Evolutionary conservation across 2,329 filamentous ascomycete species (phyloP).

Genomic region (Cytospora mali): DNA sequence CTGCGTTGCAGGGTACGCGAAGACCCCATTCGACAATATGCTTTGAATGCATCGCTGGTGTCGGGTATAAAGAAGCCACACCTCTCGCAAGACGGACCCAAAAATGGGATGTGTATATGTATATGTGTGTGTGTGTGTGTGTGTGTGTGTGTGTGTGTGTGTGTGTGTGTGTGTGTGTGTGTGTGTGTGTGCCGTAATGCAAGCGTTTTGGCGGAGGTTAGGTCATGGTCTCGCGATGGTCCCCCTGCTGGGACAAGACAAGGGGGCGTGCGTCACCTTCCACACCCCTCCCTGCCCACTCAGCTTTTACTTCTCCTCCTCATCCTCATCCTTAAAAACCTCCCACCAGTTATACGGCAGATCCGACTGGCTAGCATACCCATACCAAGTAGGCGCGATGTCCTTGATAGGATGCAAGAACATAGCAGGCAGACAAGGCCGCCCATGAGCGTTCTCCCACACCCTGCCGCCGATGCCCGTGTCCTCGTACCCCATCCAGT

Average conservation of each 20-base stretch:
- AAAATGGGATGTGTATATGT: no score
- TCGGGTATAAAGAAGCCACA: not conserved
- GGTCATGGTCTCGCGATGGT: not conserved
- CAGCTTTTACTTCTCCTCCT: conserved; percentile 14
- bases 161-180: not conserved
- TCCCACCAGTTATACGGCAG: conserved; percentile 40
- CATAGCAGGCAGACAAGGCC: conserved; percentile 61
- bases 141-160: no score
- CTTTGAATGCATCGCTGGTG: not conserved
- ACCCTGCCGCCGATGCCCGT: conserved; percentile 54
- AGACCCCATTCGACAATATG: not conserved
- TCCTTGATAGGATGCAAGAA: conserved; percentile 64
- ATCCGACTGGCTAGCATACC: conserved; percentile 45
- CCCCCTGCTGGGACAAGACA: not conserved
- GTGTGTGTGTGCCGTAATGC: not conserved
- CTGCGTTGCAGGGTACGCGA: not conserved
- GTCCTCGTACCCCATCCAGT: conserved; percentile 64
- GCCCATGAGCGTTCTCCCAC: conserved; percentile 60
- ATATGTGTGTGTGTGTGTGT: no score
- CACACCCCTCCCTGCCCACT: no score
- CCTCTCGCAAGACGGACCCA: no score
- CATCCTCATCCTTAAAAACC: conserved; percentile 25
- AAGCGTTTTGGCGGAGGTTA: not conserved
- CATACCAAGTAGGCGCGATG: conserved; percentile 52
- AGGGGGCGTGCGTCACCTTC: no score